Evolutionary conservation across 306 rosid species (phyloP).

Genomic region (Quercus variabilis): DNA sequence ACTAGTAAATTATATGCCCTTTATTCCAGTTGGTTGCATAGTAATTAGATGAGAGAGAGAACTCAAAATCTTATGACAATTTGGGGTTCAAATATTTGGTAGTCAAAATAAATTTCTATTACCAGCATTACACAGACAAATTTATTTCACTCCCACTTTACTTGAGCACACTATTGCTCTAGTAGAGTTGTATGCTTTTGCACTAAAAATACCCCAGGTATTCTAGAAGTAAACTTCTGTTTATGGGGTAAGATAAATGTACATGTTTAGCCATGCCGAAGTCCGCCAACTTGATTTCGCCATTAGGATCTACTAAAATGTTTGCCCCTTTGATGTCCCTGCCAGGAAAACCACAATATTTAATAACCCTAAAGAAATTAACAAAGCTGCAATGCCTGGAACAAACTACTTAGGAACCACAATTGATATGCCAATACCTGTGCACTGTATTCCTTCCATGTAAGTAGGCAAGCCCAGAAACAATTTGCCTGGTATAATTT

Average conservation of each 20-base stretch:
- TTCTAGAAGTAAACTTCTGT: conserved; percentile 25
- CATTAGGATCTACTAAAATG: conserved; percentile 93
- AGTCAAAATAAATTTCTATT: neutral
- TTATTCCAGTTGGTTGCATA: neutral
- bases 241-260: conserved; percentile 30
- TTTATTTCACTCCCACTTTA: neutral
- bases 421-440: conserved; percentile 45
- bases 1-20: conserved; percentile 1
- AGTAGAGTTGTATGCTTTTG: neutral
- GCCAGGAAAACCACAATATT: conserved; percentile 26
- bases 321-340: conserved; percentile 99
- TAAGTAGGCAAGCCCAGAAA: conserved; percentile 92
- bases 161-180: neutral
- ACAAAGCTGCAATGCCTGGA: neutral
- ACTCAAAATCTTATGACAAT: neutral
- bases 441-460: conserved; percentile 95
- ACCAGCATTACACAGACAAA: neutral
- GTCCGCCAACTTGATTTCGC: conserved; percentile 95
- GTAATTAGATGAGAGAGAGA: neutral
- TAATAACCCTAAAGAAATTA: conserved; percentile 6
- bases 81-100: neutral
- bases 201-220: neutral
- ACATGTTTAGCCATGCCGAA: conserved; percentile 99
- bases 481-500: conserved; percentile 84
- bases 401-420: conserved; percentile 11